Percentiles rank a stretch among this genome's conserved stretches.
Evolutionary conservation across 306 rosid species (phyloP).

Genomic region (Astragalus glycyphyllos): DNA sequence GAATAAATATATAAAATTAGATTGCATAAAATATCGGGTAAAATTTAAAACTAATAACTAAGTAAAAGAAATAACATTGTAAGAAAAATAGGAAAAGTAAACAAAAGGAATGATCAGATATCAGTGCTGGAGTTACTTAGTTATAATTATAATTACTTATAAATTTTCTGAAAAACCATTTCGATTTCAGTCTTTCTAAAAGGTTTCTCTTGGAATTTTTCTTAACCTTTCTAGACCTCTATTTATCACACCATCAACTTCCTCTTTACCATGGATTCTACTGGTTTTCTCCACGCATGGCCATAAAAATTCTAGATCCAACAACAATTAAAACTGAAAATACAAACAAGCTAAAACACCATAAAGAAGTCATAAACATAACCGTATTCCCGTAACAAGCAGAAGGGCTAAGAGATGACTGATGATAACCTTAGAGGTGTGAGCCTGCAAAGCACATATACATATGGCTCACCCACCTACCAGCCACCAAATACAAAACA

Average conservation of each 20-base stretch:
- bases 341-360: background rate
- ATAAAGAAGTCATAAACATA: constrained; percentile 2
- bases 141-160: no score
- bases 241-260: background rate
- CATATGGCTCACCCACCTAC: background rate
- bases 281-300: background rate
- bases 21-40: no score
- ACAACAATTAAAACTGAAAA: constrained; percentile 3
- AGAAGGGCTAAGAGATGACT: background rate
- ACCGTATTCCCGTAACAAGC: background rate
- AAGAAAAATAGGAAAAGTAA: background rate
- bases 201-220: background rate
- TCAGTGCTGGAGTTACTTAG: no score
- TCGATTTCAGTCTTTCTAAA: background rate
- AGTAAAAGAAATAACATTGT: background rate
- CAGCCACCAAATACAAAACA: background rate
- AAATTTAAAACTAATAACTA: no score
- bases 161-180: background rate
- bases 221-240: background rate
- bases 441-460: background rate
- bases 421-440: constrained; percentile 10
- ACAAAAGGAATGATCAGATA: background rate
- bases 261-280: no score
- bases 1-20: no score
- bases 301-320: constrained; percentile 9